These are phyloP conservation scores for Chaetothyriales sp. DNA, from an alignment of 2,329 filamentous ascomycete species.

Conservation along the genomic window DNA sequence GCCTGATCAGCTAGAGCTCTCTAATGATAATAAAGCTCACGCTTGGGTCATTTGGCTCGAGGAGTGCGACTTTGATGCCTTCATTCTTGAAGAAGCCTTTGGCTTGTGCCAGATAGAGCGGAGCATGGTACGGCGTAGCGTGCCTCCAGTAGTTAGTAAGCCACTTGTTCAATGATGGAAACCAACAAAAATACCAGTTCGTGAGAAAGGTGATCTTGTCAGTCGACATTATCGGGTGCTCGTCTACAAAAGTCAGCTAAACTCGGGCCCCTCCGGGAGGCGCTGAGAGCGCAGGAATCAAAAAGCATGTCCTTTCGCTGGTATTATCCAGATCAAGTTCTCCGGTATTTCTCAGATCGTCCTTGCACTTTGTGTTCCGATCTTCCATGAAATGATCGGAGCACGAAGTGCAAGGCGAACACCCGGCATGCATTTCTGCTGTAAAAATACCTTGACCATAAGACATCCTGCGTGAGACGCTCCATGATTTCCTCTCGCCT, in stretches of 20 bases:
- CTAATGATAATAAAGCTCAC: not conserved
- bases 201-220: conserved; percentile 76
- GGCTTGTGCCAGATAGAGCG: conserved; percentile 61
- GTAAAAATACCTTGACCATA: conserved; percentile 4
- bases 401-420: conserved; percentile 1
- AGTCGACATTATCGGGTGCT: conserved; percentile 50
- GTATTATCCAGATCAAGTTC: conserved; percentile 17
- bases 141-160: conserved; percentile 41
- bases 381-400: not conserved
- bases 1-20: not conserved
- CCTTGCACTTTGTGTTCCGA: conserved; percentile 3
- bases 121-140: conserved; percentile 68
- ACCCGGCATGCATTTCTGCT: conserved; percentile 5
- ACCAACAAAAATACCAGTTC: conserved; percentile 51
- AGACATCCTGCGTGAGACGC: conserved; percentile 1
- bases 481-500: conserved; percentile 1
- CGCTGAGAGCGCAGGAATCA: not conserved
- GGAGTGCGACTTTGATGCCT: conserved; percentile 61
- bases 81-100: conserved; percentile 63
- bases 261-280: not conserved
- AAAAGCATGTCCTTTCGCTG: conserved; percentile 16
- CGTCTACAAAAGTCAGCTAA: not conserved
- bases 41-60: conserved; percentile 67
- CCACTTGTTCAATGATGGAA: conserved; percentile 4
- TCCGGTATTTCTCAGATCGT: conserved; percentile 15